These are phyloP conservation scores for Suillus weaverae DNA, from an alignment of 768 basidiomycete species.

Conservation along the genomic window DNA sequence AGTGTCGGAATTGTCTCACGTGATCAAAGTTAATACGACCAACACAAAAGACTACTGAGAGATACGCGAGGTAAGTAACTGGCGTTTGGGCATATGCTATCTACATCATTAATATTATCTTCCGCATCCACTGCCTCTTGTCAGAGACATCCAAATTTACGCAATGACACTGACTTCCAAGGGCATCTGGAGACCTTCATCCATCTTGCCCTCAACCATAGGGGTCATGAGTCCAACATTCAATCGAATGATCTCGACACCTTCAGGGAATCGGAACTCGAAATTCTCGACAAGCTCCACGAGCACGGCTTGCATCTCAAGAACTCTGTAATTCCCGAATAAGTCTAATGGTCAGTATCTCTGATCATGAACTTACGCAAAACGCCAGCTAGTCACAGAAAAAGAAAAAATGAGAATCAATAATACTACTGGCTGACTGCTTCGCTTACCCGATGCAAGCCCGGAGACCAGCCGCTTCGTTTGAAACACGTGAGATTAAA, in stretches of 20 bases:
- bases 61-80: not conserved
- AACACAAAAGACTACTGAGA: not conserved
- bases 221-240: slow-evolving; percentile 35
- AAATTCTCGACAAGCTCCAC: slow-evolving; percentile 38
- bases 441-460: slow-evolving; percentile 13
- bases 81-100: not conserved
- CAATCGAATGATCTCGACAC: slow-evolving; percentile 31
- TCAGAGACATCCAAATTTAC: not conserved
- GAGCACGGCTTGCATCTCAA: slow-evolving; percentile 36
- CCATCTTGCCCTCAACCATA: slow-evolving; percentile 30
- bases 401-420: not conserved
- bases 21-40: too few relatives aligned
- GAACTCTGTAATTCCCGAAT: slow-evolving; percentile 20
- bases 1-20: too few relatives aligned
- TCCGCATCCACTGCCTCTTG: not conserved
- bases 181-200: slow-evolving; percentile 35
- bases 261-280: slow-evolving; percentile 33
- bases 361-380: slow-evolving; percentile 11
- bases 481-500: not conserved
- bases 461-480: slow-evolving; percentile 12
- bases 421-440: not conserved
- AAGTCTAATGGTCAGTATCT: not conserved
- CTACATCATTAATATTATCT: not conserved
- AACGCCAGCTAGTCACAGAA: slow-evolving; percentile 11
- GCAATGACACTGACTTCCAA: slow-evolving; percentile 25